These are phyloP conservation scores for Wickerhamomyces kurtzmanii DNA, from an alignment of 805 yeast genomes.

Conservation along the genomic window DNA sequence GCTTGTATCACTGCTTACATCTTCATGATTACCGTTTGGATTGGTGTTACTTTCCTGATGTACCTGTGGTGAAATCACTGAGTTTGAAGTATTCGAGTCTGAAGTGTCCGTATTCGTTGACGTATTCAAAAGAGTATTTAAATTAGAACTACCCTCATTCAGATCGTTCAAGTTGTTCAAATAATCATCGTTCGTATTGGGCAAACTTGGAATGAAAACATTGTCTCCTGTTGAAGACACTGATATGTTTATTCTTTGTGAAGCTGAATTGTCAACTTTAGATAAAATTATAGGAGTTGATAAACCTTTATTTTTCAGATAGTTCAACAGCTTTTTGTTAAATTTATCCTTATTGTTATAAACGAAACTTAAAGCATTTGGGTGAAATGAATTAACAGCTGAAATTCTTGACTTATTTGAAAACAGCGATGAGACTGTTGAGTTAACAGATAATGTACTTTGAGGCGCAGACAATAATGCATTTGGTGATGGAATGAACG, in stretches of 20 bases:
- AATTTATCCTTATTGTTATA: slow-evolving; percentile 13
- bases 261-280: too few relatives aligned
- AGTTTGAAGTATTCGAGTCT: not conserved
- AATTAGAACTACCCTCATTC: slow-evolving; percentile 6
- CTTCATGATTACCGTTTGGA: not conserved
- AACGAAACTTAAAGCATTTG: too few relatives aligned
- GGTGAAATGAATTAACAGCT: too few relatives aligned
- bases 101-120: slow-evolving; percentile 1
- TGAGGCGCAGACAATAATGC: too few relatives aligned
- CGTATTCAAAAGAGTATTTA: slow-evolving; percentile 1
- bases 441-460: too few relatives aligned
- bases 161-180: slow-evolving; percentile 15
- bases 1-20: slow-evolving; percentile 1
- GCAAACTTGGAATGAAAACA: slow-evolving; percentile 21
- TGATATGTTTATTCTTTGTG: slow-evolving; percentile 9
- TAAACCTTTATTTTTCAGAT: slow-evolving; percentile 11
- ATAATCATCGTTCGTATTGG: slow-evolving; percentile 19
- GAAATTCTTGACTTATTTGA: too few relatives aligned
- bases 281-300: slow-evolving; percentile 11
- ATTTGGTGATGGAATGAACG: too few relatives aligned
- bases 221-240: slow-evolving; percentile 23
- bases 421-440: too few relatives aligned
- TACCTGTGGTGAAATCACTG: slow-evolving; percentile 3
- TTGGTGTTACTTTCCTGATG: slow-evolving; percentile 1
- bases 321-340: slow-evolving; percentile 8